phyloP scores from a whole-genome alignment of 108 stramenopile genomes.

The Fistulifera pelliculosa region DNA sequence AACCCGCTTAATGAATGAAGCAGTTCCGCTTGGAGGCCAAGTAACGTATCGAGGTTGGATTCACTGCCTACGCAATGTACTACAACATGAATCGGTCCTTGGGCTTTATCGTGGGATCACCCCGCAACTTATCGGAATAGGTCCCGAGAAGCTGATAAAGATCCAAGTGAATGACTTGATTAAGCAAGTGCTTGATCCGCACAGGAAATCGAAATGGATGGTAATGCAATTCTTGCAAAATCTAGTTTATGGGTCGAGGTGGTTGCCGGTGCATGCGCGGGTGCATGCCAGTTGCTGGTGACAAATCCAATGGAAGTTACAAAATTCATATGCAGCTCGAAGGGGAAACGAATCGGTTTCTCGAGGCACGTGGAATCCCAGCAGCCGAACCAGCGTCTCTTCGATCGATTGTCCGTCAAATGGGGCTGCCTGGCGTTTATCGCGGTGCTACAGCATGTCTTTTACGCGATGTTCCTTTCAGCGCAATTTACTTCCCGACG shows the following conservation, averaged over 20 bases:
- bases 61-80: conserved; percentile 28
- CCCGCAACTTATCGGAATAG: conserved; percentile 41
- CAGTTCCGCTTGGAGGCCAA: conserved; percentile 10
- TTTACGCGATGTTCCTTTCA: conserved; percentile 55
- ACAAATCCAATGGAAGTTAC: conserved; percentile 69
- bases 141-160: conserved; percentile 63
- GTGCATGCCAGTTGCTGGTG: conserved; percentile 49
- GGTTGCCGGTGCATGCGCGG: conserved; percentile 47
- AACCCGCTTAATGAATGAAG: conserved; percentile 47
- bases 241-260: conserved; percentile 19
- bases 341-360: conserved; percentile 18
- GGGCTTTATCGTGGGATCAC: conserved; percentile 44
- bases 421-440: conserved; percentile 49
- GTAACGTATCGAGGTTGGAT: conserved; percentile 16
- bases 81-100: conserved; percentile 20
- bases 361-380: conserved; percentile 6
- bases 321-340: conserved; percentile 60
- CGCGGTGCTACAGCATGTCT: conserved; percentile 47
- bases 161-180: conserved; percentile 41
- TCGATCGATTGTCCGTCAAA: conserved; percentile 19
- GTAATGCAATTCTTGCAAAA: background rate
- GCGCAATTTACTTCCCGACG: conserved; percentile 51
- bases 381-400: conserved; percentile 10
- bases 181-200: background rate
- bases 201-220: conserved; percentile 3